Base-by-base conservation (phyloP, 805 yeast genomes). In the Scheffersomyces amazonensis region DNA sequence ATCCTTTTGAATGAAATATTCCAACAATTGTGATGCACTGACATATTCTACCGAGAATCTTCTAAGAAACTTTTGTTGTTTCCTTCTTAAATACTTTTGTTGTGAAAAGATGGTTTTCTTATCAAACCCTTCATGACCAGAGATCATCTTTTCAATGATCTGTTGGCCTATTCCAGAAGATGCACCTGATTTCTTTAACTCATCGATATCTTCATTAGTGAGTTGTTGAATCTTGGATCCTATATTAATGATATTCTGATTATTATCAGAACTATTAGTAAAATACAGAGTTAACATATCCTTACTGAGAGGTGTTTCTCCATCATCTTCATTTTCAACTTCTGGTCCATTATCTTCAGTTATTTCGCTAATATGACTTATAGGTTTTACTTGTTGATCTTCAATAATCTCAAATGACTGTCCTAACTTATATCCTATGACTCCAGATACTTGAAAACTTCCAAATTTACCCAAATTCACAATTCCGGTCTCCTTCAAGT, bases 391-490 rank as follows among this genome's bases (percentile, higher is more conserved):
- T 20, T 56, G 52, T 24, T 66, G 66, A 42, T 76, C 80, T 31
- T 80, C 87, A 20, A 71, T 54, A 31, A 91, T 83, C 54, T 91
- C 97, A 63, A 90, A 93, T 1, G 95, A 79, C 48, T 87, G 91
- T 1, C 98, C 99, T 53, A 77, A 85, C 5, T 89, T 84, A 50
- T 71, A 81, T 2, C 96, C 97, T 29, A 91, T 59, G 10, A 91
- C 73, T 36, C 78, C 83, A 45, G 81, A 78, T 2, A 84, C 87
- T 21, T 73, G 65, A 57, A 93, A 93, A 0, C 83, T 70, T 15
- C 99, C 99, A 61, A 91, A 93, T 57, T 93, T 91, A 2, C 99
- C 99, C 46, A 93, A 70, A 39, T 80, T 78, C 15, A 93, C 73
- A 9, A 75, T 57, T 0, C 82, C 79, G 22, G 76, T 80, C 3